These are phyloP conservation scores for Favolaschia claudopus DNA, from an alignment of 768 basidiomycete species.

Conservation along the genomic window DNA sequence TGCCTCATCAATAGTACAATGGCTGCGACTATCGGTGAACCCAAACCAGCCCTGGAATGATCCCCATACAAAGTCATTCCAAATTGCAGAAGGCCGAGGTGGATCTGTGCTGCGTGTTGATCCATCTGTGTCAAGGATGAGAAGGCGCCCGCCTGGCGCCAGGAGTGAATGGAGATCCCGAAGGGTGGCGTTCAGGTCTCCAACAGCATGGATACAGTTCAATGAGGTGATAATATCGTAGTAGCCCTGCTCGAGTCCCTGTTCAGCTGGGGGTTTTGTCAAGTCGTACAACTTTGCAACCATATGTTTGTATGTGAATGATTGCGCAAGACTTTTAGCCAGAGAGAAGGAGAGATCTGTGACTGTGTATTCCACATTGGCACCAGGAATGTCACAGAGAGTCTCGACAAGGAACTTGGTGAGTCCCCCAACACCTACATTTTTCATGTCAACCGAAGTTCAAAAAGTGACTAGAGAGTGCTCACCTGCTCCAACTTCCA, in stretches of 20 bases:
- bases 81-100: conserved; percentile 15
- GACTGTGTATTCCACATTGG: conserved; percentile 20
- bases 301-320: conserved; percentile 16
- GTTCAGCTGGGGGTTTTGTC: conserved; percentile 15
- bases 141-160: conserved; percentile 12
- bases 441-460: background rate
- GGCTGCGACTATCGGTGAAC: conserved; percentile 12
- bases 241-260: conserved; percentile 13
- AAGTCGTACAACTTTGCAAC: conserved; percentile 21
- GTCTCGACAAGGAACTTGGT: conserved; percentile 20
- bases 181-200: conserved; percentile 11
- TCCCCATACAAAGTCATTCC: conserved; percentile 20
- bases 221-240: conserved; percentile 15
- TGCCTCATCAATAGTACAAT: conserved; percentile 15
- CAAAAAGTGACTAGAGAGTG: background rate
- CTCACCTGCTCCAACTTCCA: conserved; percentile 17
- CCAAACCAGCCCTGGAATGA: conserved; percentile 20
- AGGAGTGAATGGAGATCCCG: conserved; percentile 10
- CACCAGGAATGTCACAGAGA: conserved; percentile 15
- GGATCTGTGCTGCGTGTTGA: conserved; percentile 9
- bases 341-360: conserved; percentile 17
- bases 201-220: conserved; percentile 14
- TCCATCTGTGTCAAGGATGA: conserved; percentile 14
- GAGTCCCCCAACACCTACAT: conserved; percentile 15
- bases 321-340: conserved; percentile 13